These are phyloP conservation scores for Echinosophora koreensis DNA, from an alignment of 306 rosid species.

Conservation along the genomic window DNA sequence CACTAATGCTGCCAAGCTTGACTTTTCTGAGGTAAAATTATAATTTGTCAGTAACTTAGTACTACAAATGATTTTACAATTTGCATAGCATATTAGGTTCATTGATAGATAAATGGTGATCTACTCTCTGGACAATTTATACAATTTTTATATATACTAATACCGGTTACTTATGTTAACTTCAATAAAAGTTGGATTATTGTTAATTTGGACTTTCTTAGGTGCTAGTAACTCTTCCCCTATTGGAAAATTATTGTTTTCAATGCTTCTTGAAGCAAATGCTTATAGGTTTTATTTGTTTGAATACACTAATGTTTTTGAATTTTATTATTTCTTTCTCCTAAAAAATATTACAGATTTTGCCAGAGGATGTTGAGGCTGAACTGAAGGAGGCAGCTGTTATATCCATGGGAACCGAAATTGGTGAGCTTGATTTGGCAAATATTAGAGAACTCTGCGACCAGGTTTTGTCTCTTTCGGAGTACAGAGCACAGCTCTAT, in stretches of 20 bases:
- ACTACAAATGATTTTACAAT: not conserved
- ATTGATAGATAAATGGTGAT: not conserved
- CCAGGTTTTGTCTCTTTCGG: constrained; percentile 89
- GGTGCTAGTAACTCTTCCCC: not conserved
- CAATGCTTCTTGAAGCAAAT: not conserved
- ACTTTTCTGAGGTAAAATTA: constrained; percentile 82
- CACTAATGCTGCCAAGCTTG: constrained; percentile 78
- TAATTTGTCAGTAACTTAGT: not conserved
- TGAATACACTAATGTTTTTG: not conserved
- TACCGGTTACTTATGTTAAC: not conserved
- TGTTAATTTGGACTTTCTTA: not conserved
- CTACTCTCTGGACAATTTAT: not conserved
- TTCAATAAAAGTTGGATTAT: not conserved
- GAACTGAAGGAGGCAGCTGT: constrained; percentile 84
- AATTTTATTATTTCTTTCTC: not conserved
- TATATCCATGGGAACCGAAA: constrained; percentile 98
- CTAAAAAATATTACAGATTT: constrained; percentile 55
- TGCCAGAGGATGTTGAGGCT: constrained; percentile 81
- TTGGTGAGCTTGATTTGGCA: constrained; percentile 86
- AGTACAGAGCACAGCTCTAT: constrained; percentile 85
- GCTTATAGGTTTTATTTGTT: not conserved
- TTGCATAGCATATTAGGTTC: not conserved
- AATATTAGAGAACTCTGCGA: constrained; percentile 89
- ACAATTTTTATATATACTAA: not conserved
- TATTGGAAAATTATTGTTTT: not conserved